Evolutionary conservation across 2,329 filamentous ascomycete species (phyloP).

Genomic region (Verticillium dahliae): DNA sequence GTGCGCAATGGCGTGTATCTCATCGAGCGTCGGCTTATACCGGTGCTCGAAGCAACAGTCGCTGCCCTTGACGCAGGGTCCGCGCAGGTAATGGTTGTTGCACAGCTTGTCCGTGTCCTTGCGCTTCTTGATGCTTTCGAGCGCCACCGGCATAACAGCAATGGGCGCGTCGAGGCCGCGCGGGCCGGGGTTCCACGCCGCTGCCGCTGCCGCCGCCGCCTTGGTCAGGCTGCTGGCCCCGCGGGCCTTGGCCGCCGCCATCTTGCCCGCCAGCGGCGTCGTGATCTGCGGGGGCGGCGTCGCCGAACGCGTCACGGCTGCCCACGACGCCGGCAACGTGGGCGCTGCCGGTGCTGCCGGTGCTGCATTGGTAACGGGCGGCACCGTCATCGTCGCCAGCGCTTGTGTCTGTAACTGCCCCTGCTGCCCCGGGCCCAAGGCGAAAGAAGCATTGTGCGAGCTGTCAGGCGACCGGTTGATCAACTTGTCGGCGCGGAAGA

Average conservation of each 20-base stretch:
- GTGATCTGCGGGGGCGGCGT: conserved; percentile 36
- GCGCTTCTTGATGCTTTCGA: conserved; percentile 51
- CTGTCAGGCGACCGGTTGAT: conserved; percentile 17
- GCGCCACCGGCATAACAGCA: conserved; percentile 31
- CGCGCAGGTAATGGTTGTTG: conserved; percentile 56
- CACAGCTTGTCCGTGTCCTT: conserved; percentile 51
- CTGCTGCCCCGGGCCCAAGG: background rate
- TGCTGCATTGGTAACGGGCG: background rate
- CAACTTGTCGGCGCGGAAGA: conserved; percentile 51
- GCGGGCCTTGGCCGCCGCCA: background rate
- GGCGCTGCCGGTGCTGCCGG: conserved; percentile 13
- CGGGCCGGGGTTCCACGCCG: conserved; percentile 44
- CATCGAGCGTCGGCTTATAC: conserved; percentile 45
- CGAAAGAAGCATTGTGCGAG: background rate
- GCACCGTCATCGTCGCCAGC: background rate
- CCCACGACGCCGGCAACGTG: conserved; percentile 26
- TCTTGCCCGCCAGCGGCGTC: conserved; percentile 31
- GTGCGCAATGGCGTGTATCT: conserved; percentile 49
- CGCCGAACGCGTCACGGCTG: conserved; percentile 31
- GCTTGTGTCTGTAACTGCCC: too few relatives aligned
- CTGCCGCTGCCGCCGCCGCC: conserved; percentile 19
- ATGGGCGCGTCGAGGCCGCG: conserved; percentile 50
- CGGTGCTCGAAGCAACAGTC: conserved; percentile 52
- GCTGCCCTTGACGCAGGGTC: conserved; percentile 47
- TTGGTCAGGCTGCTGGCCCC: background rate